These are phyloP conservation scores for Plectosphaerella plurivora DNA, from an alignment of 2,329 filamentous ascomycete genomes.

Conservation along the genomic window DNA sequence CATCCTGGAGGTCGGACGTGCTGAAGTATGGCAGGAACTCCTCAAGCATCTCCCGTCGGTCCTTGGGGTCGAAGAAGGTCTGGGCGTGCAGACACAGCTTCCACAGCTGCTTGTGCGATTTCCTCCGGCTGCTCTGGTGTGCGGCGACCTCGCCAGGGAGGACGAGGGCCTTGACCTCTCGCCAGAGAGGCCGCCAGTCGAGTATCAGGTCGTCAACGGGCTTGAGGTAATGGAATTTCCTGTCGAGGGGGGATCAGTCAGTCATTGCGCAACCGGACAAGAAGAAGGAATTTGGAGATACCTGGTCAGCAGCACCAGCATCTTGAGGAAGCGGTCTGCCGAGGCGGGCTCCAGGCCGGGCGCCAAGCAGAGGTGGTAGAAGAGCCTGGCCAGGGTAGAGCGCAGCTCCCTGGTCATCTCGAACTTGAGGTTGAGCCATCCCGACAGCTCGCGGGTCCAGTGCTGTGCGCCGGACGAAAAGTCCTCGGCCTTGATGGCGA, in stretches of 20 bases:
- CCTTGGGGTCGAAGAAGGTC: constrained; percentile 85
- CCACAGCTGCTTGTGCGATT: constrained; percentile 62
- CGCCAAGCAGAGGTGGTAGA: constrained; percentile 88
- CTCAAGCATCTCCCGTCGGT: constrained; percentile 76
- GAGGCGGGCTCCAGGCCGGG: constrained; percentile 80
- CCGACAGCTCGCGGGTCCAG: constrained; percentile 93
- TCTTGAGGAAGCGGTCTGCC: constrained; percentile 88
- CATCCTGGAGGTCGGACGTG: constrained; percentile 85
- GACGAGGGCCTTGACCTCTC: constrained; percentile 86
- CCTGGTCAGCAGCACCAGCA: constrained; percentile 96
- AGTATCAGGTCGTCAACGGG: constrained; percentile 84
- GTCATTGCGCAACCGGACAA: background rate
- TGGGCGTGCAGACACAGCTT: constrained; percentile 90
- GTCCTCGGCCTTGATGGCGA: constrained; percentile 86
- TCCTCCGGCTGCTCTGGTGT: constrained; percentile 51
- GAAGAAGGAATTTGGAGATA: constrained; percentile 35
- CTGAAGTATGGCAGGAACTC: constrained; percentile 85
- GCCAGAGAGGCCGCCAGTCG: constrained; percentile 91
- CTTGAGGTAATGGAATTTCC: constrained; percentile 92
- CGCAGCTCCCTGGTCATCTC: constrained; percentile 84
- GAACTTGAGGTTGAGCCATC: constrained; percentile 96
- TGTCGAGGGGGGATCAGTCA: constrained; percentile 25
- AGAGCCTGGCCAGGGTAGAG: constrained; percentile 80
- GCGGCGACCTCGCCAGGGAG: constrained; percentile 77
- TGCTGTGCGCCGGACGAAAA: constrained; percentile 91